Percentiles rank a stretch among this genome's conserved stretches.
phyloP scores from a whole-genome alignment of 2,329 filamentous ascomycete genomes.

The Penicillium sp. region DNA sequence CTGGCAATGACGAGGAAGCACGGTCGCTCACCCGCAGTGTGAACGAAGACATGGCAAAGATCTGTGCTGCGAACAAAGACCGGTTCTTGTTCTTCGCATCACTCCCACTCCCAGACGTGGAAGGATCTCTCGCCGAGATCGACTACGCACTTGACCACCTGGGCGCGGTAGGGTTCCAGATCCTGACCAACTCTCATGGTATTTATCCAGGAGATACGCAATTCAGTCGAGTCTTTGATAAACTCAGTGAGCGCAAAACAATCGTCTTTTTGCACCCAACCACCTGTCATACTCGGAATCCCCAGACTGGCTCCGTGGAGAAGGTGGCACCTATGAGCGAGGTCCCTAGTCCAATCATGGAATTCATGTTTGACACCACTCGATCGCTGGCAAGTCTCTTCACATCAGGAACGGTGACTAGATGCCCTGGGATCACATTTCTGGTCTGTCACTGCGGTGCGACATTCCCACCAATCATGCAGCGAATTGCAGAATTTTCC shows the following conservation, averaged over 20 bases:
- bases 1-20: constrained; percentile 37
- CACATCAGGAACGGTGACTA: constrained; percentile 17
- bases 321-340: constrained; percentile 14
- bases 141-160: constrained; percentile 40
- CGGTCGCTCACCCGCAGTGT: constrained; percentile 40
- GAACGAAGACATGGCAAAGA: constrained; percentile 27
- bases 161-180: constrained; percentile 51
- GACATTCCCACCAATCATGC: constrained; percentile 30
- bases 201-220: constrained; percentile 50
- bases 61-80: constrained; percentile 24
- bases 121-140: constrained; percentile 50
- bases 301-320: constrained; percentile 1
- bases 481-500: constrained; percentile 22
- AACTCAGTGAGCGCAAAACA: constrained; percentile 47
- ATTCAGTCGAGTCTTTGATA: constrained; percentile 50
- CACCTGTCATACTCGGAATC: constrained; percentile 21
- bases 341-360: constrained; percentile 23
- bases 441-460: constrained; percentile 26
- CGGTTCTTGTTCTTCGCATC: constrained; percentile 56
- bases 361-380: constrained; percentile 29
- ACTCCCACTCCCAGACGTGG: constrained; percentile 52
- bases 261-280: constrained; percentile 58
- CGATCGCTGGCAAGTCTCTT: constrained; percentile 27
- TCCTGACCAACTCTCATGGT: constrained; percentile 55
- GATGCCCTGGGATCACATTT: constrained; percentile 24